phyloP scores from a whole-genome alignment of 2,329 filamentous ascomycete species.

The Colletotrichum sojae region DNA sequence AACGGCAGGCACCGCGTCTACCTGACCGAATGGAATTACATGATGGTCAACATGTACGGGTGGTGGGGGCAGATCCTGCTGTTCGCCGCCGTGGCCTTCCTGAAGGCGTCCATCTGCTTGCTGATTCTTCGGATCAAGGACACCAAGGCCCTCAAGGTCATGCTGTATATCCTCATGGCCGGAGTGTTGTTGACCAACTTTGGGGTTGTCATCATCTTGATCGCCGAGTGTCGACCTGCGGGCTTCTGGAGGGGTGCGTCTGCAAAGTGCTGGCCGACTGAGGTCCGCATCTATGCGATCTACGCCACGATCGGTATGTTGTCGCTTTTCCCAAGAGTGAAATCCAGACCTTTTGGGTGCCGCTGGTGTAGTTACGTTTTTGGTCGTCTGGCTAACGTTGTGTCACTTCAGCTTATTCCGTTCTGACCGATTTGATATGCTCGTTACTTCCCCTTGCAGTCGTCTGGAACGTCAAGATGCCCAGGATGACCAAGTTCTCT shows the following conservation, averaged over 20 bases:
- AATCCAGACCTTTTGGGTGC: background rate
- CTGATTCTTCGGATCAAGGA: constrained; percentile 58
- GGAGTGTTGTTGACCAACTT: constrained; percentile 50
- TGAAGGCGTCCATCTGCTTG: constrained; percentile 58
- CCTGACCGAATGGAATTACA: constrained; percentile 48
- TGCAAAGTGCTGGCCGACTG: constrained; percentile 48
- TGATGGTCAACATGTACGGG: constrained; percentile 53
- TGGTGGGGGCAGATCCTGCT: constrained; percentile 58
- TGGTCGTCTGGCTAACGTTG: background rate
- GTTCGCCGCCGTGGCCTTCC: constrained; percentile 54
- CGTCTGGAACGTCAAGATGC: constrained; percentile 51
- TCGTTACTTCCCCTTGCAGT: constrained; percentile 48
- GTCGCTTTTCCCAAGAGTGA: too few relatives aligned
- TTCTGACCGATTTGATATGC: constrained; percentile 46
- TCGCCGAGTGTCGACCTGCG: constrained; percentile 49
- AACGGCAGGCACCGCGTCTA: constrained; percentile 57
- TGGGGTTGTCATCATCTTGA: constrained; percentile 49
- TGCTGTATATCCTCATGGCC: constrained; percentile 49
- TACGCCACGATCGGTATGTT: constrained; percentile 49
- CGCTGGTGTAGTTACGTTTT: background rate
- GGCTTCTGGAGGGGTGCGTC: constrained; percentile 37
- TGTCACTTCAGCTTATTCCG: constrained; percentile 40
- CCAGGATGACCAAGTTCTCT: constrained; percentile 47
- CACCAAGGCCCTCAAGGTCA: constrained; percentile 46
- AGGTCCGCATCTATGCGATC: constrained; percentile 51